Evolutionary conservation across 805 yeast species (phyloP), one percentile per base, ranked within the genome.

Genomic region (Jamesozyma spencerorum): DNA sequence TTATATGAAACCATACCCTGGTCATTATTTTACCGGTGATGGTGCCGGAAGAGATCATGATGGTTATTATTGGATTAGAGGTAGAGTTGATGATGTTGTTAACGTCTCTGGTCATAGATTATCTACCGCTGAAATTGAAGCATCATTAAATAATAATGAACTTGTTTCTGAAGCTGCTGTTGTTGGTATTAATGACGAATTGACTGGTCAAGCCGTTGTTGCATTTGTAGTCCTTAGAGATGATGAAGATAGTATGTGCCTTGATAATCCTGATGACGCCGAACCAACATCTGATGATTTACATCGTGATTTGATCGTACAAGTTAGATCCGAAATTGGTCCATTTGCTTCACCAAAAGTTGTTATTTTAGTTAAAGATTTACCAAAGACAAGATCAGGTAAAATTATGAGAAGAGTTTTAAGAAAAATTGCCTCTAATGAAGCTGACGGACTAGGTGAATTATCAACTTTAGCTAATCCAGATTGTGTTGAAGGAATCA

Each of bases 381-480:
- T 92, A 64, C 98, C 98, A 67, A 92, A 90, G 76, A 92, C 98
- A 18, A 79, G 98, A 70, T 86, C 96, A 10, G 98, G 98, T 54
- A 92, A 92, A 74, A 90, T 92, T 60, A 90, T 92, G 95, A 84
- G 98, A 74, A 85, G 98, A 71, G 83, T 92, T 47, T 74, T 92
- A 66, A 81, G 98, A 46, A 92, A 92, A 70, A 76, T 90, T 46
- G 80, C 87, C 41, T 79, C 92, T 39, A 88, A 90, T 51, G 97
- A 90, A 71, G 94, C 81, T 51, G 94, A 85, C 50, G 85, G 81
- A 60, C 73, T 92, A 52, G 98, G 98, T 48, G 98, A 90, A 61
- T 72, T 82, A 58, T 79, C 94, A 39, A 92, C 98, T 24, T 38
- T 90, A 62, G 77, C 92, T 37, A 85, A 92, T 63, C 94, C 97